A percentile compares a stretch with the other conserved stretches of the same genome.
Conservation (phyloP, 2,329 filamentous ascomycete genomes). For the Alternaria conjuncta region DNA sequence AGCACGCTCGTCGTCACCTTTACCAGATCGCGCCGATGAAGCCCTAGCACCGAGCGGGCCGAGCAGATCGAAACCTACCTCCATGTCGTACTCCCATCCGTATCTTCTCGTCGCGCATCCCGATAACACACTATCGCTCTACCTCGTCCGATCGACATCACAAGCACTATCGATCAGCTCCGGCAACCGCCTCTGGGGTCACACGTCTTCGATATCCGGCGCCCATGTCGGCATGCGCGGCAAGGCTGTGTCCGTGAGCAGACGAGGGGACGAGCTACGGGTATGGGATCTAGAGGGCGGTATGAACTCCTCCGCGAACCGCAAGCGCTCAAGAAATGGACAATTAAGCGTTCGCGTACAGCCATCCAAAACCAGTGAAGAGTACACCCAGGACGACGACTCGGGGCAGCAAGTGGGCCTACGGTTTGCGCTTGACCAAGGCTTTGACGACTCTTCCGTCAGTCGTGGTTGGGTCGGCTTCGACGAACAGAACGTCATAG, state of each 20-base stretch:
- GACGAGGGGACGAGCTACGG: constrained; percentile 70
- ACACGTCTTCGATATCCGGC: constrained; percentile 86
- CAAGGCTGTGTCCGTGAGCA: constrained; percentile 88
- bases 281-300: constrained; percentile 90
- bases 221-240: constrained; percentile 84
- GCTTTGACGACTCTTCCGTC: constrained; percentile 50
- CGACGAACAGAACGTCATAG: constrained; percentile 89
- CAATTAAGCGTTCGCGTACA: constrained; percentile 63
- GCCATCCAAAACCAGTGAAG: constrained; percentile 42
- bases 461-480: constrained; percentile 77
- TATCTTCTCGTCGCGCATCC: constrained; percentile 84
- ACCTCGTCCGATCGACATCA: constrained; percentile 77
- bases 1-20: constrained; percentile 34
- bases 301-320: constrained; percentile 54
- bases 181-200: constrained; percentile 83
- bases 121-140: constrained; percentile 85
- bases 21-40: constrained; percentile 34
- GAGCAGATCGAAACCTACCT: constrained; percentile 51
- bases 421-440: constrained; percentile 44
- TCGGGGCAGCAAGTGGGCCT: constrained; percentile 39
- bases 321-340: constrained; percentile 51
- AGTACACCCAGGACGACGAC: constrained; percentile 27
- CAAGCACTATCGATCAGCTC: constrained; percentile 71
- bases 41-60: constrained; percentile 22
- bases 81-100: constrained; percentile 70